These are phyloP conservation scores for Boletus hoseneyae DNA, from an alignment of 1,284 basidiomycete genomes.

Conservation along the genomic window DNA sequence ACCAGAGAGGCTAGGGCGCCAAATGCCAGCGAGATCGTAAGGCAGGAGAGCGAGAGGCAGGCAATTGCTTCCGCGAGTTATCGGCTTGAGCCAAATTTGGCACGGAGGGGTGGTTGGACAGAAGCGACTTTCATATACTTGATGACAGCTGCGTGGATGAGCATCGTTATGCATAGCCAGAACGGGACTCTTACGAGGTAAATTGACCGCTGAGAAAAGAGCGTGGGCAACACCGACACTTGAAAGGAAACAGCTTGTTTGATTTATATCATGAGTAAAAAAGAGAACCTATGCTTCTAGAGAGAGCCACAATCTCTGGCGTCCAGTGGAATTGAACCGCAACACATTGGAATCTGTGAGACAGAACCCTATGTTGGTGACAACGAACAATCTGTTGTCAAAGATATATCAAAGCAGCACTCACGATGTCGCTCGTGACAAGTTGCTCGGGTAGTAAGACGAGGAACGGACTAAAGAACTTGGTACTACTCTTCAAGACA, in stretches of 20 bases:
- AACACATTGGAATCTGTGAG: slow-evolving; percentile 69
- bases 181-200: slow-evolving; percentile 55
- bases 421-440: slow-evolving; percentile 53
- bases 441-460: slow-evolving; percentile 58
- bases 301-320: slow-evolving; percentile 56
- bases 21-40: slow-evolving; percentile 67
- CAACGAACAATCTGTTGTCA: slow-evolving; percentile 1
- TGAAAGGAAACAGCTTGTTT: slow-evolving; percentile 80
- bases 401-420: slow-evolving; percentile 19
- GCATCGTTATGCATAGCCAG: neutral
- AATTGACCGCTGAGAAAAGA: slow-evolving; percentile 54
- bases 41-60: slow-evolving; percentile 38
- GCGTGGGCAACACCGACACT: slow-evolving; percentile 58
- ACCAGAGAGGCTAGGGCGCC: slow-evolving; percentile 54
- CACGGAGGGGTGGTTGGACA: slow-evolving; percentile 33
- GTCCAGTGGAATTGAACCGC: slow-evolving; percentile 67
- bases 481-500: slow-evolving; percentile 39
- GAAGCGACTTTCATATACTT: slow-evolving; percentile 46
- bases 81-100: slow-evolving; percentile 25
- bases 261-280: slow-evolving; percentile 8
- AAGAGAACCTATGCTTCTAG: neutral
- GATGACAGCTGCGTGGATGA: slow-evolving; percentile 45
- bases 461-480: slow-evolving; percentile 62
- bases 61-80: neutral
- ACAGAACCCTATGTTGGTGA: slow-evolving; percentile 52